phyloP scores from a whole-genome alignment of 257 asterid species.

The Penstemon eatonii region DNA sequence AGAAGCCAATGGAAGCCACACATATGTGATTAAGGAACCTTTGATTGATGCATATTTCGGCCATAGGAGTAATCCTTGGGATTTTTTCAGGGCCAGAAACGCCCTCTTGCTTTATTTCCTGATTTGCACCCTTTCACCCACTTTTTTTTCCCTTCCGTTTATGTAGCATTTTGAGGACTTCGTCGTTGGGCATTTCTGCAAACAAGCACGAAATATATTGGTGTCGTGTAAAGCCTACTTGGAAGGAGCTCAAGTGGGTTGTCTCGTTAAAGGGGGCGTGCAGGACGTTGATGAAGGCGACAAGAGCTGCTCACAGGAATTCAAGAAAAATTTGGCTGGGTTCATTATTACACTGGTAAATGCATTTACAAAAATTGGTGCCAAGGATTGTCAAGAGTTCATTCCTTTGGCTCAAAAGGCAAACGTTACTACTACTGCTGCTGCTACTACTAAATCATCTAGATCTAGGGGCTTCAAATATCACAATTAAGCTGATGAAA shows the following conservation, averaged over 20 bases:
- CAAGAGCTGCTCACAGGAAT: constrained; percentile 60
- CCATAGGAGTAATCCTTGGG: too few relatives aligned
- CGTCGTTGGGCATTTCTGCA: constrained; percentile 63
- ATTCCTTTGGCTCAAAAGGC: too few relatives aligned
- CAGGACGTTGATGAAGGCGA: constrained; percentile 71
- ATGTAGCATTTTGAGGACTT: constrained; percentile 78
- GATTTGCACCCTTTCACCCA: too few relatives aligned
- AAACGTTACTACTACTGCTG: too few relatives aligned
- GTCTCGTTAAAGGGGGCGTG: constrained; percentile 74
- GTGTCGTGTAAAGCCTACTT: constrained; percentile 70
- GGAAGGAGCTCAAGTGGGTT: constrained; percentile 87
- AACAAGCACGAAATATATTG: constrained; percentile 53
- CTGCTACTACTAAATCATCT: too few relatives aligned
- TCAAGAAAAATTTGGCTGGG: constrained; percentile 40
- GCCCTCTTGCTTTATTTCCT: not conserved
- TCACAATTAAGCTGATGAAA: too few relatives aligned
- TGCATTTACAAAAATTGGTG: not conserved
- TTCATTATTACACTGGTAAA: constrained; percentile 48
- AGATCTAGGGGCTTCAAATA: too few relatives aligned
- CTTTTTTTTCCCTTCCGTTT: constrained; percentile 5
- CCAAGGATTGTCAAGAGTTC: too few relatives aligned
- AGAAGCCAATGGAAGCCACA: too few relatives aligned
- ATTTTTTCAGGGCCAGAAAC: too few relatives aligned
- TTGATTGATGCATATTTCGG: too few relatives aligned
- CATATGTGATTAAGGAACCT: too few relatives aligned